phyloP scores from a whole-genome alignment of 805 yeast genomes.

The Tetrapisispora arboricola region DNA sequence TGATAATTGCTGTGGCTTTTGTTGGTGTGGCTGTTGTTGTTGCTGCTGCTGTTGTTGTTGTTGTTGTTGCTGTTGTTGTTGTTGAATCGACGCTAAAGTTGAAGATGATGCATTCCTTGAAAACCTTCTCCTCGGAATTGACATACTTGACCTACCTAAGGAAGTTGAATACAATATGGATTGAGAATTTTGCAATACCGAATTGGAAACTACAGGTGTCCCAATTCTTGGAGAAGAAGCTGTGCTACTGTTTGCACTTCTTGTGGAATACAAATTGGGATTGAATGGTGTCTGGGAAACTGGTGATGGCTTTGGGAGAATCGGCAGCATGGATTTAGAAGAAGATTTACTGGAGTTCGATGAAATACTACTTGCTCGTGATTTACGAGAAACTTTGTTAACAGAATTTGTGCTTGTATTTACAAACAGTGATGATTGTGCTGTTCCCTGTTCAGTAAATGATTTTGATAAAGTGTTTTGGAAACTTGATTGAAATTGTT shows the following conservation, averaged over 20 bases:
- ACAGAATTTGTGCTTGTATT: neutral
- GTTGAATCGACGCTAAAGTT: conserved; percentile 22
- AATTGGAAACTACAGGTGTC: conserved; percentile 6
- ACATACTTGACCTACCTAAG: conserved; percentile 18
- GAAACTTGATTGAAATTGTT: neutral
- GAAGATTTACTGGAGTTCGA: conserved; percentile 8
- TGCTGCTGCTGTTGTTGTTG: conserved; percentile 23
- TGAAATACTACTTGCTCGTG: conserved; percentile 25
- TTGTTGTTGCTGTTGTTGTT: conserved; percentile 23
- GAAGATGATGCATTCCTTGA: conserved; percentile 26
- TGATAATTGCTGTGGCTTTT: too few relatives aligned
- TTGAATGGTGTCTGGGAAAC: conserved; percentile 7
- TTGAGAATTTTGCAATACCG: conserved; percentile 11
- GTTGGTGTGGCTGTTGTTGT: conserved; percentile 21
- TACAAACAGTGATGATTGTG: neutral
- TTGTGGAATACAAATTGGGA: conserved; percentile 6
- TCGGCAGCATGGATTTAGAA: conserved; percentile 27
- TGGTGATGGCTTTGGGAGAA: conserved; percentile 28
- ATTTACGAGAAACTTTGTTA: conserved; percentile 5
- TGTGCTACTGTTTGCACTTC: conserved; percentile 21
- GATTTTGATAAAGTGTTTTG: neutral
- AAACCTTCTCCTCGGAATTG: conserved; percentile 23
- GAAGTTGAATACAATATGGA: conserved; percentile 12
- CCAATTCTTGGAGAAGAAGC: conserved; percentile 24
- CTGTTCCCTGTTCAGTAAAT: neutral